A percentile compares a stretch with the other conserved stretches of the same genome.
Evolutionary conservation across 2,329 filamentous ascomycete species (phyloP).

Genomic region (Fonsecaea multimorphosa): DNA sequence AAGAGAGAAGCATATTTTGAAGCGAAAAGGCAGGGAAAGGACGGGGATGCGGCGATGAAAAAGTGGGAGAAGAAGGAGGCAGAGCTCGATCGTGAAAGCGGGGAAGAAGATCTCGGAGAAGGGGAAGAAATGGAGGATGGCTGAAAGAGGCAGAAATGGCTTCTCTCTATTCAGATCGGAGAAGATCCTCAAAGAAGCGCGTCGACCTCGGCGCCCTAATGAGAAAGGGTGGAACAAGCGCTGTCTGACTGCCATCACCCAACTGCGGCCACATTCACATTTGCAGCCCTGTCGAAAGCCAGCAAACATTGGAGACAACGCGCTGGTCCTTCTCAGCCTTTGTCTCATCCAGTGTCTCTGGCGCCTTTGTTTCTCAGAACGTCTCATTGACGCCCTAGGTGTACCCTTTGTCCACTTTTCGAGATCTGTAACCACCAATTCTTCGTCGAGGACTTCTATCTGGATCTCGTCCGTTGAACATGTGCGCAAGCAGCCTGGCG

Average conservation of each 20-base stretch:
- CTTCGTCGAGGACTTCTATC: too few species aligned
- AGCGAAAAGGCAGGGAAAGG: slow-evolving; percentile 52
- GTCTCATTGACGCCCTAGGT: too few species aligned
- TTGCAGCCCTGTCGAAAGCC: too few species aligned
- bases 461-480: too few species aligned
- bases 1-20: slow-evolving; percentile 53
- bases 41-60: slow-evolving; percentile 49
- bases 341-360: too few species aligned
- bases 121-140: slow-evolving; percentile 28
- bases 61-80: slow-evolving; percentile 28
- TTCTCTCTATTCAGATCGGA: background rate
- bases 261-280: too few species aligned
- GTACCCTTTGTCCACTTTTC: too few species aligned
- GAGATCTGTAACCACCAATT: too few species aligned
- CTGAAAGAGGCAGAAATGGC: slow-evolving; percentile 11
- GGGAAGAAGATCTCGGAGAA: slow-evolving; percentile 23
- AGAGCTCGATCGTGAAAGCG: slow-evolving; percentile 27
- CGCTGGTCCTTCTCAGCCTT: too few species aligned
- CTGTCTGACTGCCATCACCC: background rate
- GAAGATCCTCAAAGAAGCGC: background rate
- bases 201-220: background rate
- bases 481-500: too few species aligned
- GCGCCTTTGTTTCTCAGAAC: too few species aligned
- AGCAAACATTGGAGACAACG: too few species aligned
- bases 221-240: background rate